Evolutionary conservation across 768 basidiomycete species (phyloP).

Genomic region (Trametes gibbosa): DNA sequence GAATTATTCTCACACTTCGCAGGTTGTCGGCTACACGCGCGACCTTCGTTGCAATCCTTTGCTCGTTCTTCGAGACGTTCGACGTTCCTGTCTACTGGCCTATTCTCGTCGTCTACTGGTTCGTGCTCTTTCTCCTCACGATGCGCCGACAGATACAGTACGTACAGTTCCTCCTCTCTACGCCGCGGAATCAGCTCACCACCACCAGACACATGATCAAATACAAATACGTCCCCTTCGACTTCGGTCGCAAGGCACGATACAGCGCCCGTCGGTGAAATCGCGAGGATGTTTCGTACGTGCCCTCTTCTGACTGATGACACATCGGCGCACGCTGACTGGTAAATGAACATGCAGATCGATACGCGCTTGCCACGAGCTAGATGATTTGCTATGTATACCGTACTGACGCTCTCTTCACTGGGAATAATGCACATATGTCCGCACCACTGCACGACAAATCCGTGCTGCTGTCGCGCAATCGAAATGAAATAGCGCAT

Average conservation of each 20-base stretch:
- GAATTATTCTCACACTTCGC: neutral
- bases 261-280: conserved; percentile 61
- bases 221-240: conserved; percentile 96
- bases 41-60: conserved; percentile 73
- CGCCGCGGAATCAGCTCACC: conserved; percentile 4
- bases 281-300: neutral
- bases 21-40: conserved; percentile 94
- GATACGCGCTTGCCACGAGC: conserved; percentile 4
- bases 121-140: conserved; percentile 89
- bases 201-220: conserved; percentile 91
- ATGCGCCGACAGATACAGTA: conserved; percentile 97
- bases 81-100: conserved; percentile 99
- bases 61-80: conserved; percentile 80
- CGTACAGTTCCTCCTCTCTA: conserved; percentile 33
- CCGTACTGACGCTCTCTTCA: conserved; percentile 4
- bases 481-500: no score
- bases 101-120: conserved; percentile 96
- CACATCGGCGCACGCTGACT: neutral
- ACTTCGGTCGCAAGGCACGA: conserved; percentile 89
- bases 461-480: no score
- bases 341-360: neutral
- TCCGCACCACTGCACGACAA: neutral
- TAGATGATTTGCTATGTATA: conserved; percentile 15
- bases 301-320: neutral
- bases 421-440: conserved; percentile 6